A percentile compares a stretch with the other conserved stretches of the same genome.
phyloP scores from a whole-genome alignment of 1,139 yeast species.

The Taphrina communis region DNA sequence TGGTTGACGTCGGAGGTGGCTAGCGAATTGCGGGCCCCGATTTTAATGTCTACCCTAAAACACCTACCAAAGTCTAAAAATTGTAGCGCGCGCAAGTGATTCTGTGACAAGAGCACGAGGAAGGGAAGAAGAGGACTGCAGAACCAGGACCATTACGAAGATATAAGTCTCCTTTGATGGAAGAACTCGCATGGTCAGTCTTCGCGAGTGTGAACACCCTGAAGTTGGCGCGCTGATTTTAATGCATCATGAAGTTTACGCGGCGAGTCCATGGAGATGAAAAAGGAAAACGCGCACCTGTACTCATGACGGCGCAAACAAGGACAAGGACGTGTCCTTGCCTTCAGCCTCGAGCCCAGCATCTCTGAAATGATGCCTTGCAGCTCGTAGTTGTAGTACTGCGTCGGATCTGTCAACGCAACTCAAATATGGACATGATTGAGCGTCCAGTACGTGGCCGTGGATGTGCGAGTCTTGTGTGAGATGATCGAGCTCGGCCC shows the following conservation, averaged over 20 bases:
- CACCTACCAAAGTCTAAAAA: neutral
- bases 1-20: conserved; percentile 19
- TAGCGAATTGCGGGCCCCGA: conserved; percentile 2
- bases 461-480: neutral
- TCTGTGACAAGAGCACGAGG: neutral
- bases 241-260: conserved; percentile 34
- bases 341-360: neutral
- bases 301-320: conserved; percentile 22
- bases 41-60: conserved; percentile 7
- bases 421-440: neutral
- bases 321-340: neutral
- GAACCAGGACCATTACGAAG: conserved; percentile 1
- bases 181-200: conserved; percentile 10
- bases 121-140: neutral
- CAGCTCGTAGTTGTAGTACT: neutral
- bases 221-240: conserved; percentile 3
- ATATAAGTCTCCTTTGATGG: neutral
- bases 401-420: neutral
- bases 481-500: neutral
- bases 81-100: neutral
- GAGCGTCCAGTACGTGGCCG: neutral
- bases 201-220: neutral
- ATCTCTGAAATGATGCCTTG: conserved; percentile 14
- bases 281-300: conserved; percentile 30
- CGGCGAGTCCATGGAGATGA: conserved; percentile 10